phyloP scores from a whole-genome alignment of 2,329 filamentous ascomycete genomes.

The Colletotrichum sojae region DNA sequence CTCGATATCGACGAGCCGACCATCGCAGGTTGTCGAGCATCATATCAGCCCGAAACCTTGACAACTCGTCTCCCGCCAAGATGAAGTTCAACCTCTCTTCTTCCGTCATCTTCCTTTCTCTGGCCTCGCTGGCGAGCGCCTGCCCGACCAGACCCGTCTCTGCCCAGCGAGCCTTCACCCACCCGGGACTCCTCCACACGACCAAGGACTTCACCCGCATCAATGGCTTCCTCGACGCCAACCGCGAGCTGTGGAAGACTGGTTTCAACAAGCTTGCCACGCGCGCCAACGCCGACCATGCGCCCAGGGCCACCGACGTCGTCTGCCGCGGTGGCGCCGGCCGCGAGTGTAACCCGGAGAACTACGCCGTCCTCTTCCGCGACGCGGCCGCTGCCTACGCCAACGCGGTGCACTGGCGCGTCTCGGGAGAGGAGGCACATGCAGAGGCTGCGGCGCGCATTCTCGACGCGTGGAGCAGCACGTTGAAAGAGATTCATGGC shows the following conservation, averaged over 20 bases:
- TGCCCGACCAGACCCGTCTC: not conserved
- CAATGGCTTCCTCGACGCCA: conserved; percentile 50
- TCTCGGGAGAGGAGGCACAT: conserved; percentile 53
- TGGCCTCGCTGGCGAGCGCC: conserved; percentile 2
- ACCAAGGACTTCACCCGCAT: conserved; percentile 56
- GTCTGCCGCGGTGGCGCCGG: conserved; percentile 52
- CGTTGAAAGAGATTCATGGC: conserved; percentile 51
- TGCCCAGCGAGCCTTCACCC: not conserved
- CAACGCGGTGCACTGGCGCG: conserved; percentile 57
- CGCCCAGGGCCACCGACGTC: conserved; percentile 45
- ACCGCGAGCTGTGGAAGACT: conserved; percentile 49
- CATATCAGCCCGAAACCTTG: not conserved
- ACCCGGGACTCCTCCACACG: conserved; percentile 51
- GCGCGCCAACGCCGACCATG: conserved; percentile 49
- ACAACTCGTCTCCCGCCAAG: not conserved
- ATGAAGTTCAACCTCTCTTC: conserved; percentile 15
- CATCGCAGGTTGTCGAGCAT: not conserved
- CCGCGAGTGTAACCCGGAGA: conserved; percentile 41
- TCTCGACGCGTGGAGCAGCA: conserved; percentile 55
- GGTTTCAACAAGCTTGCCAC: conserved; percentile 52
- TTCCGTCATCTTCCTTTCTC: not conserved
- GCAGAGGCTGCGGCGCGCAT: conserved; percentile 54
- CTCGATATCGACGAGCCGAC: not conserved
- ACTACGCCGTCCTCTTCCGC: conserved; percentile 55
- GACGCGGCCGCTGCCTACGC: conserved; percentile 58